These are phyloP conservation scores for Melanogaster broomeanus DNA, from an alignment of 768 basidiomycete species.

Conservation along the genomic window DNA sequence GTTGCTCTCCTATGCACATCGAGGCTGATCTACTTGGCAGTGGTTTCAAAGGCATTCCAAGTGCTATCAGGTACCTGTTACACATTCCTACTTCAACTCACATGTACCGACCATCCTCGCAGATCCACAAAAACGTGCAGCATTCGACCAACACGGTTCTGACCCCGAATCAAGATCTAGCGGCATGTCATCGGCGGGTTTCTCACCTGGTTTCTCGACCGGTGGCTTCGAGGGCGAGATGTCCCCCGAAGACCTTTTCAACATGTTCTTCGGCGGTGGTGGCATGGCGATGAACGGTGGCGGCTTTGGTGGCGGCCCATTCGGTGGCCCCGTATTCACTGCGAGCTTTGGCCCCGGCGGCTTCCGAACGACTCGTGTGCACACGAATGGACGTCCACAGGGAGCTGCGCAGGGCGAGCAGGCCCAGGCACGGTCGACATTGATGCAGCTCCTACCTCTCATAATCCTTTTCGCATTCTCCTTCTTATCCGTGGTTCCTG, in stretches of 20 bases:
- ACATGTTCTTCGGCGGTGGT: constrained; percentile 95
- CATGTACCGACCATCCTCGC: constrained; percentile 6
- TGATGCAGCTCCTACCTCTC: constrained; percentile 83
- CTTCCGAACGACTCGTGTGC: constrained; percentile 69
- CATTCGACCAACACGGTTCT: constrained; percentile 79
- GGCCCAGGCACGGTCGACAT: constrained; percentile 54
- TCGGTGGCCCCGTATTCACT: constrained; percentile 60
- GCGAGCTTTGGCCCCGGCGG: constrained; percentile 81
- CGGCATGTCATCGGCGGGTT: constrained; percentile 63
- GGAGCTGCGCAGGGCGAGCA: constrained; percentile 38
- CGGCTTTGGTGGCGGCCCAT: constrained; percentile 58
- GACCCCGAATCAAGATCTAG: constrained; percentile 86
- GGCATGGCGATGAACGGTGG: constrained; percentile 46
- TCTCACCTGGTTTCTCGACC: constrained; percentile 50
- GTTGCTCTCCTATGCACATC: not conserved
- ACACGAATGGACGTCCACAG: constrained; percentile 38
- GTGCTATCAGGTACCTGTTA: constrained; percentile 70
- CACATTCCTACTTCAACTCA: not conserved
- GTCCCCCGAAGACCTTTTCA: constrained; percentile 95
- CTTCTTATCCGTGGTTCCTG: constrained; percentile 77
- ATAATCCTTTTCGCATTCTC: constrained; percentile 85
- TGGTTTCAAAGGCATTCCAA: constrained; percentile 98
- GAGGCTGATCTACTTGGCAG: constrained; percentile 41
- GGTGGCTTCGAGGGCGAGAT: constrained; percentile 77
- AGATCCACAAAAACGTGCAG: constrained; percentile 90